These are phyloP conservation scores for Gaeumannomyces sp. DNA, from an alignment of 2,329 filamentous ascomycete genomes.

Conservation along the genomic window DNA sequence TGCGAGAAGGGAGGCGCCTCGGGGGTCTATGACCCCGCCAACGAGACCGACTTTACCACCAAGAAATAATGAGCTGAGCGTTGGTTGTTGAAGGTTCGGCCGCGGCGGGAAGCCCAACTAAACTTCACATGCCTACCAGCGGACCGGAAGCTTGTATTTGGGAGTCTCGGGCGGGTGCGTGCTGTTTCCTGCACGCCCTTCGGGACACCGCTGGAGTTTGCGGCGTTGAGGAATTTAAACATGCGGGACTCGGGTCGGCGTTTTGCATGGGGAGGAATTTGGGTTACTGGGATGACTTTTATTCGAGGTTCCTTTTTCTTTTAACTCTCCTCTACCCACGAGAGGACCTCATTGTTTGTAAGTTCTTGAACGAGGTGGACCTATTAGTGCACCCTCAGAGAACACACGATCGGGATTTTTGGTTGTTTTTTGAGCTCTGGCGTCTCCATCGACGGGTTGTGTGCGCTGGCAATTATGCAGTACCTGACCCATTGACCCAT, in stretches of 20 bases:
- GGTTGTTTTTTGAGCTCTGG: not conserved
- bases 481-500: not conserved
- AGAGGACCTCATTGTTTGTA: too few relatives aligned
- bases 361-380: too few relatives aligned
- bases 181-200: not conserved
- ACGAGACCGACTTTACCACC: constrained; percentile 84
- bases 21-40: constrained; percentile 52
- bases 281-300: not conserved
- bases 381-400: too few relatives aligned
- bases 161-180: not conserved
- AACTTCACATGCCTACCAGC: not conserved
- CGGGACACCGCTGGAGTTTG: not conserved
- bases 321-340: too few relatives aligned
- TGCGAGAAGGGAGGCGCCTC: constrained; percentile 61
- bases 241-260: not conserved
- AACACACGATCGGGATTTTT: not conserved
- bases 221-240: not conserved
- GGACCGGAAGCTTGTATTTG: not conserved
- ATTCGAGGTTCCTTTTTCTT: not conserved
- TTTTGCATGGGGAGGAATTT: not conserved
- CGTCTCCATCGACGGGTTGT: not conserved
- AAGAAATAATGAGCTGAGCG: constrained; percentile 36
- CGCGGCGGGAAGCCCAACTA: not conserved
- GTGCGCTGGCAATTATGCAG: not conserved
- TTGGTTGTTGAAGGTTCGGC: not conserved